Evolutionary conservation across 768 basidiomycete species (phyloP).

Genomic region (Russula abietina): DNA sequence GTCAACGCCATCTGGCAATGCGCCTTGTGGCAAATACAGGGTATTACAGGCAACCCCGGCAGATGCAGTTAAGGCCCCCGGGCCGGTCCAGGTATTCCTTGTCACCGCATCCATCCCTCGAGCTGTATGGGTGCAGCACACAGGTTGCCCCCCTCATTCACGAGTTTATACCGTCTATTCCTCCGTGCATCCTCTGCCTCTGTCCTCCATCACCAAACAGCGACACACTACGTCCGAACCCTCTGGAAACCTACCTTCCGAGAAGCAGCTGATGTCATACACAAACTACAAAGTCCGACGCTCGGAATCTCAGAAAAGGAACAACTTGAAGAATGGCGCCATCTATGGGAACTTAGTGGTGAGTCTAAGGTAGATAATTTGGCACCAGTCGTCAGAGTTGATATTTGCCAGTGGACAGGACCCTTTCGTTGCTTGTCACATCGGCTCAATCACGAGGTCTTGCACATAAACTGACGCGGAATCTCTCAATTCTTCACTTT

Average conservation of each 20-base stretch:
- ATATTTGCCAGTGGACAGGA: conserved; percentile 53
- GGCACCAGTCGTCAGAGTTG: not conserved
- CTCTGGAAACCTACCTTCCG: conserved; percentile 22
- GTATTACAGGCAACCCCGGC: no score
- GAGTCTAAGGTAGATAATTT: not conserved
- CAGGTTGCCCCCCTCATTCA: conserved; percentile 17
- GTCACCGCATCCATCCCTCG: not conserved
- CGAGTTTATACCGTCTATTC: conserved; percentile 21
- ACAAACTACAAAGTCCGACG: conserved; percentile 9
- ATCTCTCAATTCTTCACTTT: conserved; percentile 42
- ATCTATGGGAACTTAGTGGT: conserved; percentile 20
- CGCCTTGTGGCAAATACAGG: no score
- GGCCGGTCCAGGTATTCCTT: not conserved
- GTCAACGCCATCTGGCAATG: not conserved
- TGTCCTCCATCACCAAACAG: conserved; percentile 20
- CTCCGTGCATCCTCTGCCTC: conserved; percentile 20
- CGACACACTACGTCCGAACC: conserved; percentile 11
- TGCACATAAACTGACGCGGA: conserved; percentile 52
- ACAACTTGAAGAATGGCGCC: conserved; percentile 15
- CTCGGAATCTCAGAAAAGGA: conserved; percentile 3
- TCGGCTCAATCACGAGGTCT: conserved; percentile 61
- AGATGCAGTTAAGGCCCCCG: no score
- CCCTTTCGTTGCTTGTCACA: conserved; percentile 53
- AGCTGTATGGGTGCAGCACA: not conserved
- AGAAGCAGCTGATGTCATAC: conserved; percentile 16